Evolutionary conservation across 805 yeast genomes (phyloP).

Genomic region (Cyberlindnera nakhonratchasimensis): DNA sequence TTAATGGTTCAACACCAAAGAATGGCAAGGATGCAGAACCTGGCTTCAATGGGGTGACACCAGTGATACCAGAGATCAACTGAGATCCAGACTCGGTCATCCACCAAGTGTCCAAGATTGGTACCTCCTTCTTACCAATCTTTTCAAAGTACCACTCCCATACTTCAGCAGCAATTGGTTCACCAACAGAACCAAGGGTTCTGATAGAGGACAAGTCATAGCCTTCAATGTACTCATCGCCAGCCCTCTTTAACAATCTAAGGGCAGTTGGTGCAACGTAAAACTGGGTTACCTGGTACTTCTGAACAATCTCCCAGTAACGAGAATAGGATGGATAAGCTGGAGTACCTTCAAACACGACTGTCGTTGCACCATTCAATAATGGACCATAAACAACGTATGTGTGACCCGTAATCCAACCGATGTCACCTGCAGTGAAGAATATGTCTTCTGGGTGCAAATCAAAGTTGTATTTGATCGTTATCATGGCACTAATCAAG

Average conservation of each 20-base stretch:
- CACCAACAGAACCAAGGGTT: slow-evolving; percentile 96
- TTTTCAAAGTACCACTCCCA: slow-evolving; percentile 98
- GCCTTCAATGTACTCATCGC: slow-evolving; percentile 75
- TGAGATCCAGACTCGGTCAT: slow-evolving; percentile 98
- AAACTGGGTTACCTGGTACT: slow-evolving; percentile 89
- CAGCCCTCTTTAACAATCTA: slow-evolving; percentile 86
- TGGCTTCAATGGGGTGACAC: slow-evolving; percentile 92
- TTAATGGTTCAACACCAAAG: slow-evolving; percentile 88
- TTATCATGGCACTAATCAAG: slow-evolving; percentile 85
- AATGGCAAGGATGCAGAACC: slow-evolving; percentile 97
- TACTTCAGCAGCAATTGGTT: slow-evolving; percentile 95
- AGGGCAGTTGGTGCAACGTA: slow-evolving; percentile 98
- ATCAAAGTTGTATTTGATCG: slow-evolving; percentile 92
- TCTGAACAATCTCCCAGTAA: slow-evolving; percentile 94
- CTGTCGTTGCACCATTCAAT: slow-evolving; percentile 81
- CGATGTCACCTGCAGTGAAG: slow-evolving; percentile 97
- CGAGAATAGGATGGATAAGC: slow-evolving; percentile 94
- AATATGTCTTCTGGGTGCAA: slow-evolving; percentile 82
- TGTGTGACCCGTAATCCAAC: slow-evolving; percentile 99
- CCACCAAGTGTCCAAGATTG: slow-evolving; percentile 85
- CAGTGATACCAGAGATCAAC: slow-evolving; percentile 90
- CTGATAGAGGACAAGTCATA: slow-evolving; percentile 85
- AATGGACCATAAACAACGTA: slow-evolving; percentile 95
- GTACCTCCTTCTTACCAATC: slow-evolving; percentile 64
- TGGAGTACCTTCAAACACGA: slow-evolving; percentile 96